Evolutionary conservation across 108 stramenopile species (phyloP).

Genomic region (Cyclostephanos tholiformis): DNA sequence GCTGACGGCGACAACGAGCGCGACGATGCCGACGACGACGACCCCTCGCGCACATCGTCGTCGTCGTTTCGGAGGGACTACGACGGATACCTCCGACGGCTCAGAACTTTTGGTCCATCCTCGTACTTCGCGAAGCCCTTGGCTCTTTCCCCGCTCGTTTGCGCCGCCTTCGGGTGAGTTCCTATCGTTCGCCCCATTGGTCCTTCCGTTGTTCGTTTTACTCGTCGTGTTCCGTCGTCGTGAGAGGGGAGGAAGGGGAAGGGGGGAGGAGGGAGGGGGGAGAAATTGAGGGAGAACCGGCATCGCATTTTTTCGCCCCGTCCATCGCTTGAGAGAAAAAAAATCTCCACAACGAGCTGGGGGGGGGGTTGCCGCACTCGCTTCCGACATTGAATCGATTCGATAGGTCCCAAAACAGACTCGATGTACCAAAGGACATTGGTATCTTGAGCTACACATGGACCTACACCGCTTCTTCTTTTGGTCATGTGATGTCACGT

Average conservation of each 20-base stretch:
- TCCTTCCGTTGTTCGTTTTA: not conserved
- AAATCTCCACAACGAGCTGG: no score
- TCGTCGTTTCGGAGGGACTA: no score
- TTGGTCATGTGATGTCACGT: slow-evolving; percentile 9
- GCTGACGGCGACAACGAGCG: no score
- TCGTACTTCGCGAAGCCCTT: slow-evolving; percentile 71
- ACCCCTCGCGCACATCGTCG: no score
- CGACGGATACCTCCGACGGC: slow-evolving; percentile 46
- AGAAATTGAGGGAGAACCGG: no score
- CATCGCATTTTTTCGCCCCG: no score
- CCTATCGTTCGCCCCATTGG: not conserved
- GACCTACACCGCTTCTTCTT: slow-evolving; percentile 45
- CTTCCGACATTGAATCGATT: slow-evolving; percentile 22
- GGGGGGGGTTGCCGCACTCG: not conserved
- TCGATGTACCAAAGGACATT: slow-evolving; percentile 42
- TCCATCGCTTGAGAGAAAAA: no score
- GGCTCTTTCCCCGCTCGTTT: slow-evolving; percentile 64
- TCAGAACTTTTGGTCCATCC: slow-evolving; percentile 49
- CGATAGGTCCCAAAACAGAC: slow-evolving; percentile 24
- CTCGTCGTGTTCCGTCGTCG: not conserved
- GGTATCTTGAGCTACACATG: slow-evolving; percentile 67
- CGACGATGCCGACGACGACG: no score
- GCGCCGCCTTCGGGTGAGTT: slow-evolving; percentile 71
- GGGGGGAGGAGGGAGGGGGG: not conserved
- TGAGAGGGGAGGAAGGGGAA: not conserved